Evolutionary conservation across 192 early-diverging fungal species (phyloP), one percentile per base, ranked within the genome.

Genomic region (Gonapodya prolifera): DNA sequence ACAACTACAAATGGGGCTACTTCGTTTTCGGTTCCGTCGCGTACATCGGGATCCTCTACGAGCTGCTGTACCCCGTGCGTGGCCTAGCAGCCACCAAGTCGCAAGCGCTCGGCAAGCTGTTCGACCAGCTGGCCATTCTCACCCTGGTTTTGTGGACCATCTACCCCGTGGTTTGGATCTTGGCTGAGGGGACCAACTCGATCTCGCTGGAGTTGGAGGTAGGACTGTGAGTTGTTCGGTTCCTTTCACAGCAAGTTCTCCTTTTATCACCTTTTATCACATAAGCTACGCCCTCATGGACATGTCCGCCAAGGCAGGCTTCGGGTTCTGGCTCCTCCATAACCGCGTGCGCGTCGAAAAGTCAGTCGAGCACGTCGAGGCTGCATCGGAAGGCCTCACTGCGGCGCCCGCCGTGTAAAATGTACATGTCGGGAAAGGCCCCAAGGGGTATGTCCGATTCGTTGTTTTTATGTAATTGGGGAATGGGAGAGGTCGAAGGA

Each of bases 311-410:
- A 73, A 73, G 71, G 71, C 71, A 2, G 28, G 18, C 8, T 73
- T 73, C 71, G 71, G 71, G 8, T 73, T 73, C 31, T 73, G 71
- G 71, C 71, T 73, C 71, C 71, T 73, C 29, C 16, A 16, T 8
- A 73, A 32, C 28, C 16, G 32, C 18, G 28, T 16, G 71, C 28
- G 71, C 71, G 71, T 32, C 31, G 32, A 73, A 29, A 32, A 32
- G 28, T n/a, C n/a, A n/a, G 8, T 73, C 71, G 71, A 73, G 31
- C 31, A 2, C 71, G 71, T 2, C 71, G 71, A 73, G 71, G 45
- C 8, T 61, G 8, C 45, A 61, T 61, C 45, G 45, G 45, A 61
- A 61, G 23, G 45, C 8, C 45, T 61, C 45, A 61, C 45, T 16
- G 45, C 23, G 45, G 8, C 45, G 8, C 45, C 45, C 8, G 45